Conservation (phyloP, 2,329 filamentous ascomycete species). For the Ascochyta koolunga region DNA sequence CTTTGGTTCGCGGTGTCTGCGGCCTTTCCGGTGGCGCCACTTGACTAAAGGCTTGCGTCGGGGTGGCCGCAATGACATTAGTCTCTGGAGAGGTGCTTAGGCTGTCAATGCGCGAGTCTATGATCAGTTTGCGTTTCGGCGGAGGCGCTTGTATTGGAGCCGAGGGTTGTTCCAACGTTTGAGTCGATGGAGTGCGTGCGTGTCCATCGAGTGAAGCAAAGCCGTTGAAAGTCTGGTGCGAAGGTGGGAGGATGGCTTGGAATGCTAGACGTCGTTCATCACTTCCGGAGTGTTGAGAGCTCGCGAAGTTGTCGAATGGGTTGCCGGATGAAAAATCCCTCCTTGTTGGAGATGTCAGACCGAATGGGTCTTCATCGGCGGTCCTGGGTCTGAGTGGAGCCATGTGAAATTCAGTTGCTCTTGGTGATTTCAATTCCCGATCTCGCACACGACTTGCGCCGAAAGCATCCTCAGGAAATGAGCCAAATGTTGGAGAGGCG, state of each 20-base stretch:
- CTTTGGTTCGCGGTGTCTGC: constrained; percentile 20
- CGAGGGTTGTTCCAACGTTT: constrained; percentile 18
- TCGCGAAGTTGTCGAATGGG: constrained; percentile 33
- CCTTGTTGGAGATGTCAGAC: constrained; percentile 48
- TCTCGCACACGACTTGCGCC: constrained; percentile 29
- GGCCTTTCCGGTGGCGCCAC: constrained; percentile 21
- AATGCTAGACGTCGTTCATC: constrained; percentile 44
- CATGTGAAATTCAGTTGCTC: constrained; percentile 47
- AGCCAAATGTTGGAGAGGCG: constrained; percentile 49
- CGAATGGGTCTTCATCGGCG: constrained; percentile 46
- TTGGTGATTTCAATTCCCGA: constrained; percentile 46
- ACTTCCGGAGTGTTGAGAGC: constrained; percentile 22
- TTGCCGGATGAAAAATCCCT: constrained; percentile 48
- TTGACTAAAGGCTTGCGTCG: constrained; percentile 15
- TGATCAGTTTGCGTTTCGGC: constrained; percentile 15
- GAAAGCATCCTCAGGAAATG: constrained; percentile 45
- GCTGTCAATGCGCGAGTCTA: constrained; percentile 32
- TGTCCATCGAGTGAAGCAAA: constrained; percentile 46
- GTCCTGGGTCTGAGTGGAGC: constrained; percentile 41
- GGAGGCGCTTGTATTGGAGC: constrained; percentile 16
- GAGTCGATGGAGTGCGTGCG: constrained; percentile 33
- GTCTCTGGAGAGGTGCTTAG: constrained; percentile 28
- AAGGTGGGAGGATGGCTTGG: constrained; percentile 45
- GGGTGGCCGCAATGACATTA: constrained; percentile 14
- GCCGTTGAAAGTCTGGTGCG: constrained; percentile 41